phyloP scores from a whole-genome alignment of 768 basidiomycete genomes.

The Lanmaoa rubissima region DNA sequence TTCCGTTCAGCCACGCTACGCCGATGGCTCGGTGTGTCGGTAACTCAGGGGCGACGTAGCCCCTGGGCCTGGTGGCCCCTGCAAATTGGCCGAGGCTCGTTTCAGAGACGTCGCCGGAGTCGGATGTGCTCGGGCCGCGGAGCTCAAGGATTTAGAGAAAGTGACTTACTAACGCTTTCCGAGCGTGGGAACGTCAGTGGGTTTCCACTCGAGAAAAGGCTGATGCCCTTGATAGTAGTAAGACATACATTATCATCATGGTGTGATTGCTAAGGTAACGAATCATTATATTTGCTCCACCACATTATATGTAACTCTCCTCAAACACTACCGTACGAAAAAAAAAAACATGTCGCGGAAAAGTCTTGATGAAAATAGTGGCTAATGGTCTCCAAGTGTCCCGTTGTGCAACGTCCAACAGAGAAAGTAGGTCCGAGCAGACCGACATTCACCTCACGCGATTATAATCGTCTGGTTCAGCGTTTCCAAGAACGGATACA shows the following conservation, averaged over 20 bases:
- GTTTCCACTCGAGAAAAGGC: too few species aligned
- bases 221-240: neutral
- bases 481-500: conserved; percentile 30
- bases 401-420: neutral
- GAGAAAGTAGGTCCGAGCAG: neutral
- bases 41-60: too few species aligned
- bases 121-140: neutral
- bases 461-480: conserved; percentile 33
- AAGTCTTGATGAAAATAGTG: neutral
- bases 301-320: neutral
- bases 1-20: neutral
- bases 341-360: neutral
- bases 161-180: neutral
- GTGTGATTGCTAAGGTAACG: neutral
- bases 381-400: neutral
- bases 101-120: neutral
- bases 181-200: neutral
- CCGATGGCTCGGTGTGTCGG: neutral
- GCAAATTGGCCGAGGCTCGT: neutral
- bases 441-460: conserved; percentile 6
- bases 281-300: neutral
- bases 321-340: too few species aligned
- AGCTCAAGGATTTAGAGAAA: neutral
- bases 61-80: neutral
- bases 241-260: too few species aligned